These are phyloP conservation scores for Claviceps spartinae DNA, from an alignment of 2,329 filamentous ascomycete species.

Conservation along the genomic window DNA sequence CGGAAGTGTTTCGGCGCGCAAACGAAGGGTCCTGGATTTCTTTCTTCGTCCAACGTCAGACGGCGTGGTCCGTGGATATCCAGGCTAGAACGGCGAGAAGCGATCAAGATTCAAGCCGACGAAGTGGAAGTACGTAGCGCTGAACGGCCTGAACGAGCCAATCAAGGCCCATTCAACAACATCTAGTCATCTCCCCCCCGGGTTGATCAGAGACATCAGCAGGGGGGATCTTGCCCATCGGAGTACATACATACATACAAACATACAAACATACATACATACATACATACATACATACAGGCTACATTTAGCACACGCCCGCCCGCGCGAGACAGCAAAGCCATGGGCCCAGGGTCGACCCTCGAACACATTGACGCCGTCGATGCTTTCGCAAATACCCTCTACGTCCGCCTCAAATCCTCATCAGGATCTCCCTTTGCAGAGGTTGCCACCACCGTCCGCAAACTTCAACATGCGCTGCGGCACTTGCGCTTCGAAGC, in stretches of 20 bases:
- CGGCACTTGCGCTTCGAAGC: slow-evolving; percentile 45
- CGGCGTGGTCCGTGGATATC: too few species aligned
- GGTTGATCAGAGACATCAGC: too few species aligned
- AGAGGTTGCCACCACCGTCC: slow-evolving; percentile 35
- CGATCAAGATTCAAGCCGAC: too few species aligned
- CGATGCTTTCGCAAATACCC: slow-evolving; percentile 39
- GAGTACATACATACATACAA: not conserved
- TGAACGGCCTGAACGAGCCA: too few species aligned
- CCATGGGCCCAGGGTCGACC: slow-evolving; percentile 20
- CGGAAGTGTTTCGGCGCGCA: too few species aligned
- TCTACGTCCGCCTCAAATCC: slow-evolving; percentile 39
- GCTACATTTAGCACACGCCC: not conserved
- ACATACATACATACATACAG: not conserved
- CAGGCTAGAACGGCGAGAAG: too few species aligned
- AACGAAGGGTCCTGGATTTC: too few species aligned
- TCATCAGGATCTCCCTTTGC: slow-evolving; percentile 33
- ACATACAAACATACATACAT: not conserved
- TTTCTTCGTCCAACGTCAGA: too few species aligned
- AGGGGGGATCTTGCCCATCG: too few species aligned
- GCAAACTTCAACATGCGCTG: slow-evolving; percentile 39
- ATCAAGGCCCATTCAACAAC: too few species aligned
- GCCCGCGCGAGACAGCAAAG: slow-evolving; percentile 4
- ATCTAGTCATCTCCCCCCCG: too few species aligned
- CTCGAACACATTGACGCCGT: slow-evolving; percentile 39
- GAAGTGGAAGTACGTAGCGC: too few species aligned